phyloP scores from a whole-genome alignment of 2,329 filamentous ascomycete genomes.

The Pyrenophora seminiperda region DNA sequence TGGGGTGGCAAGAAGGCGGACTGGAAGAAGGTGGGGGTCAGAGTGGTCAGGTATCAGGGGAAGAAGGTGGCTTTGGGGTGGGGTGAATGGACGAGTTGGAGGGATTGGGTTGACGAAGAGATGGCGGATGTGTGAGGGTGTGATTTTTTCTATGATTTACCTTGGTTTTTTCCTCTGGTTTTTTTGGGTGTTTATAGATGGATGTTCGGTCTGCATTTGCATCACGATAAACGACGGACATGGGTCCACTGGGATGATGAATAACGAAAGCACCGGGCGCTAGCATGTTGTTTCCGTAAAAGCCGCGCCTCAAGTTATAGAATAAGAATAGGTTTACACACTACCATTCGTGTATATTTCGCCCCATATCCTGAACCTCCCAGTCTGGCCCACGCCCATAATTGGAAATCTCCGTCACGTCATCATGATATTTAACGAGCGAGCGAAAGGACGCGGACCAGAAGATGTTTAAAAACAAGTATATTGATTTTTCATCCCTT shows the following conservation, averaged over 20 bases:
- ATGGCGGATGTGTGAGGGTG: conserved; percentile 14
- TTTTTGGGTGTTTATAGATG: not conserved
- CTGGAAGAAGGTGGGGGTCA: conserved; percentile 80
- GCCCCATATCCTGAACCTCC: too few relatives aligned
- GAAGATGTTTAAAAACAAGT: not conserved
- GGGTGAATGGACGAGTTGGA: conserved; percentile 78
- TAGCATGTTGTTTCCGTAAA: not conserved
- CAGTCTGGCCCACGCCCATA: too few relatives aligned
- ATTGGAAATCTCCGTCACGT: too few relatives aligned
- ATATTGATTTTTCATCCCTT: not conserved
- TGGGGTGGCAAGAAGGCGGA: conserved; percentile 71
- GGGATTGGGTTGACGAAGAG: conserved; percentile 67
- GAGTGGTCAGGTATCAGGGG: conserved; percentile 84
- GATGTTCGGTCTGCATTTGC: not conserved
- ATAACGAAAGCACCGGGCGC: not conserved
- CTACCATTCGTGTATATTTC: too few relatives aligned
- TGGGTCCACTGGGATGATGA: not conserved
- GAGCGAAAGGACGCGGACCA: not conserved
- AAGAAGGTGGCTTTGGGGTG: conserved; percentile 74
- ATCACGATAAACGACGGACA: conserved; percentile 1
- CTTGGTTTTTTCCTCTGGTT: not conserved
- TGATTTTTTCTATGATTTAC: not conserved
- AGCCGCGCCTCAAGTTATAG: too few relatives aligned
- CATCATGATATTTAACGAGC: too few relatives aligned
- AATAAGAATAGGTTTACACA: too few relatives aligned